These are phyloP conservation scores for Arachnopeziza araneosa DNA, from an alignment of 2,329 filamentous ascomycete species.

Conservation along the genomic window DNA sequence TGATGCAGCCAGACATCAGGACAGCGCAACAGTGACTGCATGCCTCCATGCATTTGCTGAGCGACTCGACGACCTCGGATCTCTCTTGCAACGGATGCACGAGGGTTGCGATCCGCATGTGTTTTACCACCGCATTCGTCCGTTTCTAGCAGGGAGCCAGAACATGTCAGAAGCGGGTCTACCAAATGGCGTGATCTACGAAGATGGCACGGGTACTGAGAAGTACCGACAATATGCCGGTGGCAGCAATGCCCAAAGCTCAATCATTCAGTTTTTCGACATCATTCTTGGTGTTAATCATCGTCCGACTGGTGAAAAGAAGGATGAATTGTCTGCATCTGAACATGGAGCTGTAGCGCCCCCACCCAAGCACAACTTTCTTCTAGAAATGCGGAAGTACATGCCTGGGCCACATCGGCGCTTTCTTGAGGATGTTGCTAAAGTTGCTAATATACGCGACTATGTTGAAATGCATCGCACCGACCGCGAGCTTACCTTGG, in stretches of 20 bases:
- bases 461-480: constrained; percentile 62
- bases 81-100: constrained; percentile 81
- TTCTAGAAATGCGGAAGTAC: constrained; percentile 93
- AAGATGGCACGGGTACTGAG: constrained; percentile 62
- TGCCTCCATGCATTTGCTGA: constrained; percentile 82
- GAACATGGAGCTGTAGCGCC: constrained; percentile 42
- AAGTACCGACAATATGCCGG: constrained; percentile 82
- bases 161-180: constrained; percentile 95
- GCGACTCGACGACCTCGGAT: constrained; percentile 76
- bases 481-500: constrained; percentile 64
- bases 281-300: constrained; percentile 86
- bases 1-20: constrained; percentile 64
- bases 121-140: constrained; percentile 94
- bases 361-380: constrained; percentile 74
- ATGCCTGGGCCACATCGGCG: constrained; percentile 92
- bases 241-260: constrained; percentile 95
- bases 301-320: constrained; percentile 75
- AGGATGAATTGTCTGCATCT: constrained; percentile 30
- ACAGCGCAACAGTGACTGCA: constrained; percentile 65
- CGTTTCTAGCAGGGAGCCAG: constrained; percentile 92
- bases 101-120: constrained; percentile 91
- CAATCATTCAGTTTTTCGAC: constrained; percentile 95
- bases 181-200: constrained; percentile 81
- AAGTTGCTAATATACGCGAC: constrained; percentile 79
- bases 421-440: constrained; percentile 75